Evolutionary conservation across 805 yeast genomes (phyloP).

Genomic region (Lipomyces sp.): DNA sequence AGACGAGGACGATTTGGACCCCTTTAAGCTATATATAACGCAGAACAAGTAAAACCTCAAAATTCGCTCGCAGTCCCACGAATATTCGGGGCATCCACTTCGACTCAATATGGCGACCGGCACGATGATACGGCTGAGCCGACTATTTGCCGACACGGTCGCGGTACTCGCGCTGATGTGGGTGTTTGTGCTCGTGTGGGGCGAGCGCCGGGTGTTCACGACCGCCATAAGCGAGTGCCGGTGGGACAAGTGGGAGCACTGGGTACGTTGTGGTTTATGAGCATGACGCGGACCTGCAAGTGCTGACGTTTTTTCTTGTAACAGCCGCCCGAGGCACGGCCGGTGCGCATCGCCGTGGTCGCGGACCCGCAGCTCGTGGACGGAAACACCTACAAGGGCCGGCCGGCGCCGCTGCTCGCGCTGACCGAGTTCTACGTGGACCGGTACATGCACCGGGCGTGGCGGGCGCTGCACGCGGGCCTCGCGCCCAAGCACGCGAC

Average conservation of each 20-base stretch:
- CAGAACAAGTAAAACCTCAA: too few species aligned
- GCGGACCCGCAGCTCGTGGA: constrained; percentile 97
- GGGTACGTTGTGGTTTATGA: constrained; percentile 42
- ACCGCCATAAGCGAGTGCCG: constrained; percentile 47
- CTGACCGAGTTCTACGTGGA: constrained; percentile 67
- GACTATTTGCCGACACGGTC: too few species aligned
- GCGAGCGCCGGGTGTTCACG: constrained; percentile 52
- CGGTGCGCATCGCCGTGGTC: constrained; percentile 41
- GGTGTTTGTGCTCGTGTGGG: constrained; percentile 48
- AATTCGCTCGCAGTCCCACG: too few species aligned
- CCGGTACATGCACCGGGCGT: constrained; percentile 73
- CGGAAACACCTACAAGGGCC: constrained; percentile 75
- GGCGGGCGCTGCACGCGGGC: constrained; percentile 52
- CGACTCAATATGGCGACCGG: too few species aligned
- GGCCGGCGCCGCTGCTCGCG: constrained; percentile 50
- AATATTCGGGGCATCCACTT: too few species aligned
- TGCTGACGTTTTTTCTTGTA: not conserved
- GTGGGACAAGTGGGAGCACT: constrained; percentile 68
- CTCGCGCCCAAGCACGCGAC: constrained; percentile 68
- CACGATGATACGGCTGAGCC: too few species aligned
- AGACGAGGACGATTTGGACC: too few species aligned
- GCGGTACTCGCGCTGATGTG: constrained; percentile 38
- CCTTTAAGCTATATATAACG: too few species aligned
- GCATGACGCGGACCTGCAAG: not conserved
- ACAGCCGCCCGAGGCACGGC: constrained; percentile 20